Percentiles rank a stretch among this genome's conserved stretches.
Conservation (phyloP, 257 asterid genomes). For the Agastache rugosa region DNA sequence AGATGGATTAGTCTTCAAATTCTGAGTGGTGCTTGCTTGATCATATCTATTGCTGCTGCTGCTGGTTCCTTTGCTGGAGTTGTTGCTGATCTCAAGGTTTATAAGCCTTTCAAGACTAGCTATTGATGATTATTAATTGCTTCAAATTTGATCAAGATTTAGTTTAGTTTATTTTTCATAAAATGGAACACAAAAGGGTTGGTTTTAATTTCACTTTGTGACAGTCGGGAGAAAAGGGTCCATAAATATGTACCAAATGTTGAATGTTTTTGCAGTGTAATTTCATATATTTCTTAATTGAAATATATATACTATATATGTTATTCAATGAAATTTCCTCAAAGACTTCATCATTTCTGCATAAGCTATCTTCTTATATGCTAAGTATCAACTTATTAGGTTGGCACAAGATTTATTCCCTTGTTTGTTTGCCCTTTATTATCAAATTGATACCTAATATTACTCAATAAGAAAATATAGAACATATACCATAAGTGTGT, state of each 20-base stretch:
- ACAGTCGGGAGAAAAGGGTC: neutral
- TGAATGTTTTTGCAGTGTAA: slow-evolving; percentile 24
- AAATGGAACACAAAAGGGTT: slow-evolving; percentile 15
- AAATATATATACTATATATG: neutral
- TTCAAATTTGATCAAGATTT: neutral
- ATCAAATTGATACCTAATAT: neutral
- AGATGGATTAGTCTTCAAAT: slow-evolving; percentile 51
- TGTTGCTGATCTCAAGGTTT: slow-evolving; percentile 41
- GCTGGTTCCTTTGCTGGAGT: slow-evolving; percentile 65
- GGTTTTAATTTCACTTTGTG: slow-evolving; percentile 16
- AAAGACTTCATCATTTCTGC: neutral
- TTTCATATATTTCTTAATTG: slow-evolving; percentile 14
- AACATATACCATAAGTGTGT: neutral
- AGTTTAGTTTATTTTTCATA: slow-evolving; percentile 20
- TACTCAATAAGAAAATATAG: neutral
- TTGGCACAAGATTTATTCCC: neutral
- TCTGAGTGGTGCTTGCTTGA: slow-evolving; percentile 47
- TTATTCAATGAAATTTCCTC: neutral
- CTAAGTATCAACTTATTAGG: neutral
- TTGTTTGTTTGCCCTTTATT: neutral
- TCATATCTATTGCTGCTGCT: slow-evolving; percentile 55
- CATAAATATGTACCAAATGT: slow-evolving; percentile 19
- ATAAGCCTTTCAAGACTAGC: slow-evolving; percentile 48
- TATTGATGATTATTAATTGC: slow-evolving; percentile 22
- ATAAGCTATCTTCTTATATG: neutral